A percentile compares a stretch with the other conserved stretches of the same genome.
Evolutionary conservation across 306 rosid genomes (phyloP).

Genomic region (Chamaecrista fasciculata): DNA sequence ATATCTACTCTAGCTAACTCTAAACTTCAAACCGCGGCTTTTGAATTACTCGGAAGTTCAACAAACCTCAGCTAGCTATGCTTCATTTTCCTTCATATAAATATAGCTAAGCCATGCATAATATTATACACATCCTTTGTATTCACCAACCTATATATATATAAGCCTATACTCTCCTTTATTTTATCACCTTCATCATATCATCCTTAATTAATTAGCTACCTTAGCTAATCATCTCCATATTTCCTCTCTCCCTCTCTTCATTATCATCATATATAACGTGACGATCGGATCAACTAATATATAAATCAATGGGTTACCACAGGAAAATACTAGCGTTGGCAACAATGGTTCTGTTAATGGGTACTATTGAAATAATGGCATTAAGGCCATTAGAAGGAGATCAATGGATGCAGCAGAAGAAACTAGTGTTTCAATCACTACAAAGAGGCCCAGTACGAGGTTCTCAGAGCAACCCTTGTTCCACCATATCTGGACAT

Average conservation of each 20-base stretch:
- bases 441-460: constrained; percentile 34
- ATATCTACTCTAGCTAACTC: constrained; percentile 22
- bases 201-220: too few species aligned
- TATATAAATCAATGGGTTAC: constrained; percentile 26
- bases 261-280: too few species aligned
- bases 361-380: background rate
- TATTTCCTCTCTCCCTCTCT: background rate
- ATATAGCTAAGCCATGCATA: too few species aligned
- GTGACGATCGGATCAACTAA: too few species aligned
- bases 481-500: constrained; percentile 38
- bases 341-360: constrained; percentile 12
- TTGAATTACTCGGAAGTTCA: constrained; percentile 13
- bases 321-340: constrained; percentile 16
- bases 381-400: constrained; percentile 31
- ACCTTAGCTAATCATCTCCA: too few species aligned
- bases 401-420: constrained; percentile 26
- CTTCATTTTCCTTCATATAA: background rate
- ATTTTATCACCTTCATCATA: background rate
- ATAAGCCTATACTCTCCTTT: background rate
- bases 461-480: constrained; percentile 29
- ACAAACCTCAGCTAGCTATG: background rate
- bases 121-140: background rate
- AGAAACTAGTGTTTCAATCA: constrained; percentile 7
- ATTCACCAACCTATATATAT: background rate
- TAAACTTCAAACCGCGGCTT: constrained; percentile 38